Base-by-base conservation (phyloP, 139 green algal species). In the Protoeuglena noctilucae region DNA sequence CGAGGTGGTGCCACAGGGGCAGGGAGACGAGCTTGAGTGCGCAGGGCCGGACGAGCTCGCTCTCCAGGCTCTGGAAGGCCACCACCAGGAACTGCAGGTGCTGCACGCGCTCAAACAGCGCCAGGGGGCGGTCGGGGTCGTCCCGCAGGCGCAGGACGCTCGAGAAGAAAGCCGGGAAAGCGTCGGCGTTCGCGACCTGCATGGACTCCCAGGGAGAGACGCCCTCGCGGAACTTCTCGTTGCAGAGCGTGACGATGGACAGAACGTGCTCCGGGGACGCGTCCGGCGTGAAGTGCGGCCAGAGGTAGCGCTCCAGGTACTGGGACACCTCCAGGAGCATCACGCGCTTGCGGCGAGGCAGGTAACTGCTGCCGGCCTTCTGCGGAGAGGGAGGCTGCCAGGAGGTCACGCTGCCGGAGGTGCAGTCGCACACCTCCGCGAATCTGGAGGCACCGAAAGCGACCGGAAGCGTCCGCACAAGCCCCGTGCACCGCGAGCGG, bases 231-330 rank as follows among this genome's bases (percentile, higher is more conserved):
- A 90, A 84, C 74, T 97, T 96, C 50, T 96, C 85, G 55, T 94
- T 95, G 9, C 97, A 67, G 80, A 96, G 89, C 16, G 86, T 50
- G 14, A 93, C 54, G 23, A 94, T 86, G 48, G 67, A 82, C 76
- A 96, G 79, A 12, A 93, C 58, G 55, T 95, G 84, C 63, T 69
- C 69, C 31, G 59, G 54, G 27, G 53, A 54, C 26, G 74, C 61
- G 1, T 72, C 28, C 3, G 71, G 58, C 34, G 81, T 66, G 62
- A 91, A 95, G 61, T 92, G 66, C 1, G 79, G 88, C 82, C 77
- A 91, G 27, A 97, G 74, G 60, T 95, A 96, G 56, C 80, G 80
- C 67, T 97, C 89, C 68, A 97, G 62, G 60, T 94, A 97, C 74
- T 93, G 34, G 9, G 72, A 88, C 12, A 96, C 62, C 64, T 97